A percentile compares a stretch with the other conserved stretches of the same genome.
Evolutionary conservation across 768 basidiomycete species (phyloP).

Genomic region (Coprinellus aureogranulatus): DNA sequence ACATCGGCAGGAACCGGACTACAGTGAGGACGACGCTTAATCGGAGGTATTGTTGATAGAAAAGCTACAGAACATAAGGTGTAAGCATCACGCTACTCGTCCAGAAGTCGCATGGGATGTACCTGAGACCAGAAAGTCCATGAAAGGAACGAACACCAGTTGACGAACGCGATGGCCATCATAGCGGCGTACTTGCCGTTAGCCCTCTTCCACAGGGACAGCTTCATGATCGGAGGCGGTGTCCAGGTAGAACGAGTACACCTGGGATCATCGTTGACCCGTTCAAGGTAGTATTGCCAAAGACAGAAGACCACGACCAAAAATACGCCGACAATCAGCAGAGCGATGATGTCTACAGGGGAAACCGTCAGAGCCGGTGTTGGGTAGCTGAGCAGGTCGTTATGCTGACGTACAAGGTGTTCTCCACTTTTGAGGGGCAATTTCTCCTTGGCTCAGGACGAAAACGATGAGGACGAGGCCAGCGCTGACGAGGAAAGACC

Average conservation of each 20-base stretch:
- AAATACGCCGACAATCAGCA: constrained; percentile 60
- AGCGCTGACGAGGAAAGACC: constrained; percentile 58
- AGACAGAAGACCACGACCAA: constrained; percentile 53
- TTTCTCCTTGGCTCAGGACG: constrained; percentile 64
- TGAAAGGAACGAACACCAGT: constrained; percentile 56
- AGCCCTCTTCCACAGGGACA: constrained; percentile 62
- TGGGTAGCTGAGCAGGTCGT: background rate
- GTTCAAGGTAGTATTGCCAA: constrained; percentile 68
- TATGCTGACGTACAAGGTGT: constrained; percentile 33
- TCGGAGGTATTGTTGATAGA: constrained; percentile 64
- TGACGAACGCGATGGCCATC: constrained; percentile 60
- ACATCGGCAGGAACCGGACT: constrained; percentile 69
- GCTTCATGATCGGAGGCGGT: constrained; percentile 65
- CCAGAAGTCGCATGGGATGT: no score
- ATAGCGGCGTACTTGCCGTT: constrained; percentile 61
- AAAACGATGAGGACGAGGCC: constrained; percentile 73
- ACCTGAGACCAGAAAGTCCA: constrained; percentile 45
- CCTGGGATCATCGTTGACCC: constrained; percentile 22
- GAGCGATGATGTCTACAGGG: constrained; percentile 67
- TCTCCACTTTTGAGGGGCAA: constrained; percentile 58
- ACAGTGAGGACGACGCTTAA: constrained; percentile 60
- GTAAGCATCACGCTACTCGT: no score
- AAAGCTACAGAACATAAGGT: constrained; percentile 42
- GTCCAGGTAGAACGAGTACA: constrained; percentile 23
- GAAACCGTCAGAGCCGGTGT: constrained; percentile 14